Evolutionary conservation across 2,329 filamentous ascomycete species (phyloP), one percentile per base, ranked within the genome.

Genomic region (Parafenestella ontariensis): DNA sequence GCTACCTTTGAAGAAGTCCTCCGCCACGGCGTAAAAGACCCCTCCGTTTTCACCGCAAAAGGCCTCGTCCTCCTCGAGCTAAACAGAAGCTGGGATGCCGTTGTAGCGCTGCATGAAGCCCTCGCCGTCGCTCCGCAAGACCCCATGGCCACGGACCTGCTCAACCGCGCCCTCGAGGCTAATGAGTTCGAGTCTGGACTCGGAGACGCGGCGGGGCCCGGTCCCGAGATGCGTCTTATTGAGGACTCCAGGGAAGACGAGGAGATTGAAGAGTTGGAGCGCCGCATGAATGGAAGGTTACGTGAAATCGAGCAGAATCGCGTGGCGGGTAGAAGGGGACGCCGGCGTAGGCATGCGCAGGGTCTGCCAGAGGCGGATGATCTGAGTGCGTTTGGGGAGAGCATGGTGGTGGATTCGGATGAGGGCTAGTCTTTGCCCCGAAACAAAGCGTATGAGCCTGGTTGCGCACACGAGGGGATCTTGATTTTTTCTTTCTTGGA

Each of bases 1-100:
- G 83, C 81, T 1, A 86, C 94, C 70, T 98, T 97, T 66, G 90
- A 97, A 60, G 89, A 93, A 68, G 95, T 96, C 26, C 82, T 97
- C 26, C 84, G 94, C 11, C 85, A 91, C 42, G 91, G 92, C 23
- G 89, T 89, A 39, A 92, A 93, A 61, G 90, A 95, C 59, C 83
- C 90, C 0, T 84, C 86, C 26, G 85, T 95, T 2, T 95, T 96
- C 70, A 86, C 87, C 44, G 89, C 92, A 10, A 94, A 96, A 68
- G 94, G 91, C 0, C 81, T 98, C 15, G 89, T 96, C 11, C 82
- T 94, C 49, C 83, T 98, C 63, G 92, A 96, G 67, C 82, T 92
- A 62, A 87, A 86, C 15, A 83, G 86, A 46, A 85, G 87, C 0
- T 89, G 89, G 65, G 89, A 96, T 41, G 94, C 94, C 0, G 88